Evolutionary conservation across 1,284 basidiomycete genomes (phyloP), one percentile per base, ranked within the genome.

Genomic region (Melampsora larici-populina): DNA sequence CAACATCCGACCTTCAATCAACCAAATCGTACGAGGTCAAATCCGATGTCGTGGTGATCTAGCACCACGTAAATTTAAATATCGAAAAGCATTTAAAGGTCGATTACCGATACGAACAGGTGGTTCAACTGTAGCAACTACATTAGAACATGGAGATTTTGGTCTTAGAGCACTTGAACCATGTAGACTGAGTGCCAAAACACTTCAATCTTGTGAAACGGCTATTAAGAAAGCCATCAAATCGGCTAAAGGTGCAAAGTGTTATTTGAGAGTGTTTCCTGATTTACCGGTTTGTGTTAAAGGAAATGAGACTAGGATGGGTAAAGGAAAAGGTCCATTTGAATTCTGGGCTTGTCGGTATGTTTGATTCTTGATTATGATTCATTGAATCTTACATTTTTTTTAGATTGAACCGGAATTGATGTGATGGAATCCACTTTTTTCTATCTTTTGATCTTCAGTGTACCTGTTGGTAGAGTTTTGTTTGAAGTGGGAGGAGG

Each of bases 271-370:
- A 36, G 58, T 78, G 26, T 78, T 78, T 43, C 75, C 75, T n/a
- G 75, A 78, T 58, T 33, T 78, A 8, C 75, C 75, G 8, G 75
- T 78, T 64, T 78, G 75, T 51, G 75, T 78, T 15, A 78, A 78
- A 31, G 75, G 75, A 7, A 78, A 78, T 46, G 75, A 78, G 18
- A 78, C 75, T 49, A 51, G 75, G n/a, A 78, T 78, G 75, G 75
- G 75, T 5, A 78, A 78, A 49, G 75, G 75, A 15, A 78, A 78
- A 70, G 75, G 75, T 26, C 67, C 75, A 8, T 78, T 78, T 64
- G 75, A 70, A 65, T 78, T 63, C 33, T 78, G 75, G 75, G 75
- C 75, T 40, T 78, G 75, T 36, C 68, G 75, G 75, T 78, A 33
- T 9, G 66, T 49, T 4, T 3, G 4, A n/a, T 29, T 36, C n/a